Base-by-base conservation (phyloP, 352 stramenopile genomes). In the Phytophthora pinifolia region DNA sequence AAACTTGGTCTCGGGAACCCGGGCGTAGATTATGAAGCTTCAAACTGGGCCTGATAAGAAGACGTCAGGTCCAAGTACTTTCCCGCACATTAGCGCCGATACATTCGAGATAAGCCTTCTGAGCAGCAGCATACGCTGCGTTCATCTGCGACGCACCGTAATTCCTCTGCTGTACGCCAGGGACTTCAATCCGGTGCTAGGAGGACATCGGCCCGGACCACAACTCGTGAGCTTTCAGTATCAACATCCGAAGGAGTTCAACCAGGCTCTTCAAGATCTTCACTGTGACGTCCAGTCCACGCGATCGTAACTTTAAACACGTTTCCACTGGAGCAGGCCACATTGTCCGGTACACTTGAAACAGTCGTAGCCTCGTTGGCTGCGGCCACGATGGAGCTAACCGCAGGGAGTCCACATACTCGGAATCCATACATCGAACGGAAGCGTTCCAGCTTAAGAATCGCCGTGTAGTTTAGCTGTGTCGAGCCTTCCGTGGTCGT, bases 1-100 rank as follows among this genome's bases (percentile, higher is more conserved):
- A 20, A 75, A 80, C 29, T 68, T 66, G 17, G 54, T 52, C 4
- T 43, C 32, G 0, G 61, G 31, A 4, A 79, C 49, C 3, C 69
- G 67, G 7, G 20, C 61, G 8, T 35, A 2, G 1, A 3, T 13
- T 48, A 46, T n/a, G 61, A 30, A 1, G 50, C n/a, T 46, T 43
- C 39, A 25, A 66, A 50, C 15, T 51, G 20, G 7, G 22, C 10
- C 27, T 53, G 43, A 9, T 69, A 58, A 3, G 38, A 52, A 1
- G 60, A 68, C 9, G 46, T 5, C 6, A 79, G 43, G 15, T 62
- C 66, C 7, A 29, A 44, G 17, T 61, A 62, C 6, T 25, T 42
- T 37, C 14, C 70, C 54, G 34, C 70, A 79, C 17, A 75, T 66
- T 6, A 55, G 45, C 6, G 51, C 54, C 3, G 47, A 65, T 15